phyloP scores from a whole-genome alignment of 2,329 filamentous ascomycete genomes.

The Alternaria conjuncta region DNA sequence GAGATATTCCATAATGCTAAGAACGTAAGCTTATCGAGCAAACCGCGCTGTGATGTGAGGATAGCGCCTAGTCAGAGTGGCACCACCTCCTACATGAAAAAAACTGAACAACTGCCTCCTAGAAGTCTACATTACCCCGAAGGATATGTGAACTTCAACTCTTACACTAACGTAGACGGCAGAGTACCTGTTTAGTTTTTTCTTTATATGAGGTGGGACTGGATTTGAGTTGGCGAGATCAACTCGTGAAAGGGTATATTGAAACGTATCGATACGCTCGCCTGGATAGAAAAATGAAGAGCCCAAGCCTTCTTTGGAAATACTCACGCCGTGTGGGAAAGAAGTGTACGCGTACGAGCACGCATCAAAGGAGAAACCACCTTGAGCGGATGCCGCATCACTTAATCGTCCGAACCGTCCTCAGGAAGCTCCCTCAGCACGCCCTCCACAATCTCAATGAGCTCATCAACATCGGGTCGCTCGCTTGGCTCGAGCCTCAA shows the following conservation, averaged over 20 bases:
- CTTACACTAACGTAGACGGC: background rate
- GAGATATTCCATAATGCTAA: background rate
- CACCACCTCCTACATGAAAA: background rate
- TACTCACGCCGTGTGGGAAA: background rate
- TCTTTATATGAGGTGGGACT: background rate
- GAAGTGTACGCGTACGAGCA: background rate
- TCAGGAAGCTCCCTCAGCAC: constrained; percentile 73
- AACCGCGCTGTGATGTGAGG: background rate
- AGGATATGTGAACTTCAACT: background rate
- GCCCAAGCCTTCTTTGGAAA: background rate
- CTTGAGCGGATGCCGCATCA: background rate
- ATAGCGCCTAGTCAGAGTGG: background rate
- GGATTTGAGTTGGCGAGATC: background rate
- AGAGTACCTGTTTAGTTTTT: background rate
- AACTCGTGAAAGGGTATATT: constrained; percentile 8
- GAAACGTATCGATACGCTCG: background rate
- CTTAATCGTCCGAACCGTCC: constrained; percentile 53
- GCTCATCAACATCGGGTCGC: constrained; percentile 82
- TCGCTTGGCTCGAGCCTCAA: constrained; percentile 86
- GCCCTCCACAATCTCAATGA: constrained; percentile 78
- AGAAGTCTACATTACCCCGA: background rate
- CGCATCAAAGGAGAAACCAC: background rate
- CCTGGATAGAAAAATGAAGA: background rate
- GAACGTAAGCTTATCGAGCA: background rate
- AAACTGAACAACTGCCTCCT: background rate